phyloP scores from a whole-genome alignment of 257 asterid species.

The Fraxinus cuspidata region DNA sequence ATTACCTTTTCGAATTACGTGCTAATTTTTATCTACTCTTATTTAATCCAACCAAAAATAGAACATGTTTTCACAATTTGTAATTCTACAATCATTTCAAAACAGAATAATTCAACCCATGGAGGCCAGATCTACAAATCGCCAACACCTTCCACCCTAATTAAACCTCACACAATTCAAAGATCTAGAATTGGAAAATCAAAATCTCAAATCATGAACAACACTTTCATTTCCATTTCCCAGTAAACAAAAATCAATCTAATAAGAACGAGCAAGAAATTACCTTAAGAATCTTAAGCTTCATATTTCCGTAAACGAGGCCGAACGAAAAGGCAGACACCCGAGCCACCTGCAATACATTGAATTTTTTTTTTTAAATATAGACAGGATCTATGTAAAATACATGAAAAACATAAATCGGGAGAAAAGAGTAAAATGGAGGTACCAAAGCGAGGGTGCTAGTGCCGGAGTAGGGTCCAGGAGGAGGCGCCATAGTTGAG shows the following conservation, averaged over 20 bases:
- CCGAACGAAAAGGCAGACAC: conserved; percentile 58
- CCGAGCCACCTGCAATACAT: conserved; percentile 58
- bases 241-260: neutral
- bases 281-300: conserved; percentile 58
- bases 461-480: conserved; percentile 50
- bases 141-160: neutral
- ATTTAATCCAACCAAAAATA: neutral
- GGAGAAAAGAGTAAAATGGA: neutral
- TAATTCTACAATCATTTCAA: neutral
- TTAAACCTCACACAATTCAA: neutral
- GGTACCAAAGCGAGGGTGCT: conserved; percentile 49
- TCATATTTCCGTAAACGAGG: conserved; percentile 51
- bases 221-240: neutral
- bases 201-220: neutral
- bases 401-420: conserved; percentile 7
- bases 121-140: neutral
- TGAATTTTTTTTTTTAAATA: neutral
- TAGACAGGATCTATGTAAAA: neutral
- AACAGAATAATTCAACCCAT: neutral
- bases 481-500: conserved; percentile 45
- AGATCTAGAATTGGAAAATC: neutral
- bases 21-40: neutral
- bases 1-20: neutral
- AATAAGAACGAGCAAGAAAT: neutral
- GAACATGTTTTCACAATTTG: neutral